phyloP scores from a whole-genome alignment of 225 moss, liverwort and hornwort species.

The Polytrichum formosum region DNA sequence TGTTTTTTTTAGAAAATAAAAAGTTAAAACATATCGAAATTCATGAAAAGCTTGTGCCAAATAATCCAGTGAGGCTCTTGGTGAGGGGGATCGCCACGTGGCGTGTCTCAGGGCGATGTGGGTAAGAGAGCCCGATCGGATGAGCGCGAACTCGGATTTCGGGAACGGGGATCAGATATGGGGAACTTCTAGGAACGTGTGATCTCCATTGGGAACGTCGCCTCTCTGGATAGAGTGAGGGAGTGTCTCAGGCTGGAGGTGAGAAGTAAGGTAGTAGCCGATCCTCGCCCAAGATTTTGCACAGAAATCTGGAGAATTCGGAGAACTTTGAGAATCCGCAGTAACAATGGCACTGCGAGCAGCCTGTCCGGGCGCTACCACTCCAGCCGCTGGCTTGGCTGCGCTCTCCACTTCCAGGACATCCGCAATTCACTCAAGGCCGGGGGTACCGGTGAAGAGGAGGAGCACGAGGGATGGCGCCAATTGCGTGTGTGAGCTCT shows the following conservation, averaged over 20 bases:
- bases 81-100: too few species aligned
- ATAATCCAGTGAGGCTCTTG: too few species aligned
- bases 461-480: conserved; percentile 23
- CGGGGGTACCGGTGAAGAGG: conserved; percentile 11
- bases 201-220: conserved; percentile 7
- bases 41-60: too few species aligned
- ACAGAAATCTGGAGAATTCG: background rate
- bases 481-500: conserved; percentile 25
- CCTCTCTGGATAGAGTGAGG: conserved; percentile 31
- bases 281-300: background rate
- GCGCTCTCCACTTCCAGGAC: conserved; percentile 32
- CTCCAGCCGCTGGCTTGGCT: conserved; percentile 6
- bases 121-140: background rate
- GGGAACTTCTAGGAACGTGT: too few species aligned
- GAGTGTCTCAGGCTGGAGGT: background rate
- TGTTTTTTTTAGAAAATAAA: too few species aligned
- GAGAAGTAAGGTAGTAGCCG: background rate
- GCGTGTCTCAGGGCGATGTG: background rate
- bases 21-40: too few species aligned
- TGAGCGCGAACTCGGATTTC: too few species aligned
- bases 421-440: conserved; percentile 14
- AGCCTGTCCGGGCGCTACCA: conserved; percentile 15
- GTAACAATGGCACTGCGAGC: conserved; percentile 34
- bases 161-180: too few species aligned
- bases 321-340: too few species aligned